These are phyloP conservation scores for Breynia disticha DNA, from an alignment of 441 rosid species.

Conservation along the genomic window DNA sequence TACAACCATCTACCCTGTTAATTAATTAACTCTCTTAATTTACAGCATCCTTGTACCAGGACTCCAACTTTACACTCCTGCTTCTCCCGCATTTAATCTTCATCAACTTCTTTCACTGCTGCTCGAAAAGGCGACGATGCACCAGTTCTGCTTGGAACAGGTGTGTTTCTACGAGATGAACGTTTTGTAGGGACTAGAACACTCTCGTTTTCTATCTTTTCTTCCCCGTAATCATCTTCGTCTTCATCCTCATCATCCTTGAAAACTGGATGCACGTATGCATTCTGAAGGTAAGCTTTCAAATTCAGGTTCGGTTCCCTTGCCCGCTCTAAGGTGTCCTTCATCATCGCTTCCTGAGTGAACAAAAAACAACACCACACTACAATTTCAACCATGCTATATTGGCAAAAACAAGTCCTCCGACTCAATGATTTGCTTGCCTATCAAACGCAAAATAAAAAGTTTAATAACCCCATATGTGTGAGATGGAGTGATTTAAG, in stretches of 20 bases:
- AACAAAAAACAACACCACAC: conserved; percentile 10
- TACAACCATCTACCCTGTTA: too few relatives aligned
- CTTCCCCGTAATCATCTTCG: conserved; percentile 12
- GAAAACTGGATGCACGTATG: conserved; percentile 70
- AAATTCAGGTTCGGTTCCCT: conserved; percentile 67
- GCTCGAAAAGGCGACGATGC: conserved; percentile 52
- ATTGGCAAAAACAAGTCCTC: neutral
- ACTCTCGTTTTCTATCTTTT: conserved; percentile 39
- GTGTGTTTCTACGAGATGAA: conserved; percentile 68
- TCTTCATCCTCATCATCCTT: conserved; percentile 38
- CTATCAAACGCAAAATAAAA: too few relatives aligned
- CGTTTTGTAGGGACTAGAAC: conserved; percentile 75
- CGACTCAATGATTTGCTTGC: too few relatives aligned
- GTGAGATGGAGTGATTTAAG: too few relatives aligned
- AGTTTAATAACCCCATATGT: too few relatives aligned
- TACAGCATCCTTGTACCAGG: too few relatives aligned
- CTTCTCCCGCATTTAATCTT: neutral
- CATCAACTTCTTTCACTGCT: conserved; percentile 16
- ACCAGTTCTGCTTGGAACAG: conserved; percentile 53
- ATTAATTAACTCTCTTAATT: too few relatives aligned
- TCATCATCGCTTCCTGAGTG: conserved; percentile 97
- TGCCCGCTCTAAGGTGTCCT: conserved; percentile 73
- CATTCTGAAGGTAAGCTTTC: conserved; percentile 62
- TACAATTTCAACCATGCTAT: neutral
- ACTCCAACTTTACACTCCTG: too few relatives aligned